Base-by-base conservation (phyloP, 495 filamentous ascomycete species). In the Trichoderma gamsii region DNA sequence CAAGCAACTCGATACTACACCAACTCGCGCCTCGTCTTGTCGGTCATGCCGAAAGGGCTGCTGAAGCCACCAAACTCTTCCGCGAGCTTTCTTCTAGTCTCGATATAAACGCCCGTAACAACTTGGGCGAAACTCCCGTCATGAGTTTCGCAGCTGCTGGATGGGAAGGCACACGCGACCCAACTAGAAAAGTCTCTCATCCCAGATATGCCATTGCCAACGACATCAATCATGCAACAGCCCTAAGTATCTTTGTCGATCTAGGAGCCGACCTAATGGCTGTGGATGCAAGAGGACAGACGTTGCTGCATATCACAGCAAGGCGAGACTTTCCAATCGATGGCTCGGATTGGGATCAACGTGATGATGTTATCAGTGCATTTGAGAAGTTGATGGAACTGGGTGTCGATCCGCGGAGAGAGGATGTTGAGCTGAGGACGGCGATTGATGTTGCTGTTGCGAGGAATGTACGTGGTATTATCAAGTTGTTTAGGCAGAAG, bases 371-470 rank as follows among this genome's bases (percentile, higher is more conserved):
- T 16, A 21, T 8, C 0, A 21, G 6, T 5, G 21, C 29, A n/a
- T 63, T 63, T 32, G 5, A 63, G 56, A 63, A 32, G 56, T 32
- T 63, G 21, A 25, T 63, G 29, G 56, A 63, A 13, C 56, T 63
- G 6, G 56, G 56, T 8, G 12, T 32, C 4, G 56, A 63, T 63
- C 56, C 56, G 8, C 21, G 56, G 15, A 32, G 23, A 11, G 56
- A 63, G 56, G 56, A 63, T 32, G 56, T 6, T 63, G 56, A 63
- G 29, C 7, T 63, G 56, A 63, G 56, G 56, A 63, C 56, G 56
- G 56, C 56, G 12, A 63, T 32, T 63, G 56, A 63, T 16, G 7
- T 25, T 63, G 56, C 56, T 63, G 56, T 63, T 32, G 56, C 56
- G 21, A 63, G 56, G 21, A 32, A 32, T 4, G 12, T 25, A 7